Evolutionary conservation across 106 monocot species (phyloP).

Genomic region (Acorus gramineus): DNA sequence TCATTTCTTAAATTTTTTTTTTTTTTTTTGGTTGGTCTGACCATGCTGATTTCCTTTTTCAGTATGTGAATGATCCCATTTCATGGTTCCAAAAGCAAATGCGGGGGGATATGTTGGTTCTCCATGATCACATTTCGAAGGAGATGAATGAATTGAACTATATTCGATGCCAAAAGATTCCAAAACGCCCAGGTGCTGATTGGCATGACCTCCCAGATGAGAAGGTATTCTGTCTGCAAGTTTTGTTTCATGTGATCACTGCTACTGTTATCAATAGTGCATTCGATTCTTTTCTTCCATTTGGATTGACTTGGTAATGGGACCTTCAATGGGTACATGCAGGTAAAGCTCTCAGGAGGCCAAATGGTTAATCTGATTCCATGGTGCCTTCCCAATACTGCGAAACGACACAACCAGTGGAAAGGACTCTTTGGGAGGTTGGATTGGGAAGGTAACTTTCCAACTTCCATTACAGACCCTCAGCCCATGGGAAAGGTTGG

Average conservation of each 20-base stretch:
- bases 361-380: conserved; percentile 81
- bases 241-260: not conserved
- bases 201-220: conserved; percentile 97
- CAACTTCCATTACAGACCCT: conserved; percentile 96
- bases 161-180: conserved; percentile 83
- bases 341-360: conserved; percentile 78
- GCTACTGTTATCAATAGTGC: not conserved
- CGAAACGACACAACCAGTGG: conserved; percentile 96
- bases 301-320: too few relatives aligned
- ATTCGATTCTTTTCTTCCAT: too few relatives aligned
- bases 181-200: conserved; percentile 74
- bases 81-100: conserved; percentile 99
- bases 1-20: not conserved
- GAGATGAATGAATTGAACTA: conserved; percentile 97
- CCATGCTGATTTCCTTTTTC: not conserved
- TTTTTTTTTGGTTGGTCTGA: not conserved
- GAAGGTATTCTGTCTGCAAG: conserved; percentile 34
- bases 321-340: not conserved
- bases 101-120: conserved; percentile 35
- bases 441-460: conserved; percentile 98
- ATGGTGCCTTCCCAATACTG: conserved; percentile 92
- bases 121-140: conserved; percentile 90
- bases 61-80: conserved; percentile 67
- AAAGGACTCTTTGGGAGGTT: conserved; percentile 80
- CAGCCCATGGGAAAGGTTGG: conserved; percentile 99